Evolutionary conservation across 2,329 filamentous ascomycete genomes (phyloP), one percentile per base, ranked within the genome.

Genomic region (Trichoderma lentiforme): DNA sequence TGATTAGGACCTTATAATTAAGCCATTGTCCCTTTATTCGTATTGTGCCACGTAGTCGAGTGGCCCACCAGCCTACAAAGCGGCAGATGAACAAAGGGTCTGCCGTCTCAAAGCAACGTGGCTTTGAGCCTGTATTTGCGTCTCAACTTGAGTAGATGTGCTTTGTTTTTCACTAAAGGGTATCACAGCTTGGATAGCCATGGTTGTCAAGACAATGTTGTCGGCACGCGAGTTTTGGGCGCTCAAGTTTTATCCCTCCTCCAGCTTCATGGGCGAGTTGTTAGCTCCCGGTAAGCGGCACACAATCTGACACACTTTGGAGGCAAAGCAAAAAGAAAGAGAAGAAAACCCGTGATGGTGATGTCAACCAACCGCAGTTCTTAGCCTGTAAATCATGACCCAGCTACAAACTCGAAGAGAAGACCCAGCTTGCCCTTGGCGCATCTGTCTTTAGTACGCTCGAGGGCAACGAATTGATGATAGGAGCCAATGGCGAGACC

Each of bases 401-500:
- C 64, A 36, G 43, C 51, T 24, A 15, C 43, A 65, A 65, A 53
- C 39, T 56, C 9, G 30, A 34, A 18, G 5, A 61, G 47, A 57
- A n/a, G 24, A 15, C 26, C 26, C 53, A 56, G 15, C 34, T 64
- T 60, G 34, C 18, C 60, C 34, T 21, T 58, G 65, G 53, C 3
- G 61, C 61, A 53, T 51, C 43, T 60, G 32, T 21, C 62, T 64
- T 61, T 43, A 39, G 53, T 28, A 58, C 53, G 51, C 47, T 43
- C 60, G 47, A 51, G 21, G 56, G 64, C 53, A 39, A 67, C 61
- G 39, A 62, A 71, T 70, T 67, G 72, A 73, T 65, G 61, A 47
- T 61, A 72, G 36, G 73, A 72, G 71, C 78, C 78, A 80, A 80
- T 80, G 70, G 75, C 73, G 76, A 71, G 15, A 61, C 60, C 60